A percentile compares a stretch with the other conserved stretches of the same genome.
Conservation (phyloP, 2,329 filamentous ascomycete species). For the Madurella mycetomatis region DNA sequence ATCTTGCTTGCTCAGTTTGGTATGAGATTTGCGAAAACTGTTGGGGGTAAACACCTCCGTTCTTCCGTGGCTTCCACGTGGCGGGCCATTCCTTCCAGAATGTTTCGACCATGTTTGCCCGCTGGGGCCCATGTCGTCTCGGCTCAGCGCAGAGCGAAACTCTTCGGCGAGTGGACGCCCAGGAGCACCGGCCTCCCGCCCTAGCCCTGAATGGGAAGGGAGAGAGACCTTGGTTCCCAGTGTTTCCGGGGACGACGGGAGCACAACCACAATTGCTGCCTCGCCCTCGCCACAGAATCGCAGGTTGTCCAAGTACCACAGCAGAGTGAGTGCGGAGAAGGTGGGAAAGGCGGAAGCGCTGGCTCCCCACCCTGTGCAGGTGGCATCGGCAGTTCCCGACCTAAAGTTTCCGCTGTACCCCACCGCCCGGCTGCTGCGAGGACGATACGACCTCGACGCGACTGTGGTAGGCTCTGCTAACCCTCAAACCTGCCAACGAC, state of each 20-base stretch:
- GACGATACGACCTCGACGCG: conserved; percentile 14
- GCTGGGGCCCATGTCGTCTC: not conserved
- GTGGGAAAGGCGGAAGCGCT: not conserved
- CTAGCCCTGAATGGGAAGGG: conserved; percentile 19
- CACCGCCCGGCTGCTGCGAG: conserved; percentile 13
- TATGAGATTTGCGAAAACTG: not conserved
- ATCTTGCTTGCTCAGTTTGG: not conserved
- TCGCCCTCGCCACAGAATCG: not conserved
- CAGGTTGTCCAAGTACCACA: not conserved
- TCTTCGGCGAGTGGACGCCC: not conserved
- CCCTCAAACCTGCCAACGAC: conserved; percentile 8
- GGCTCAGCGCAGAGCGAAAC: not conserved
- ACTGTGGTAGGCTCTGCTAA: not conserved
- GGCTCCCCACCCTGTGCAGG: conserved; percentile 5
- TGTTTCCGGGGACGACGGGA: not conserved
- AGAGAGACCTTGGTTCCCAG: conserved; percentile 10
- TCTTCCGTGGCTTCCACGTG: conserved; percentile 18
- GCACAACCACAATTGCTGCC: not conserved
- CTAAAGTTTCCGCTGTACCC: conserved; percentile 25
- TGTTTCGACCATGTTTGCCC: conserved; percentile 2
- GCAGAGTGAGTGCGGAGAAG: not conserved
- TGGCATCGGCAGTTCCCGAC: conserved; percentile 26
- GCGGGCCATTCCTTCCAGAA: conserved; percentile 16
- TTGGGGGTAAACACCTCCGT: not conserved
- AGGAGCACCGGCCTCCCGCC: conserved; percentile 4